Evolutionary conservation across 129 eudicot genomes (phyloP), one percentile per base, ranked within the genome.

Genomic region (Saposhnikovia divaricata): DNA sequence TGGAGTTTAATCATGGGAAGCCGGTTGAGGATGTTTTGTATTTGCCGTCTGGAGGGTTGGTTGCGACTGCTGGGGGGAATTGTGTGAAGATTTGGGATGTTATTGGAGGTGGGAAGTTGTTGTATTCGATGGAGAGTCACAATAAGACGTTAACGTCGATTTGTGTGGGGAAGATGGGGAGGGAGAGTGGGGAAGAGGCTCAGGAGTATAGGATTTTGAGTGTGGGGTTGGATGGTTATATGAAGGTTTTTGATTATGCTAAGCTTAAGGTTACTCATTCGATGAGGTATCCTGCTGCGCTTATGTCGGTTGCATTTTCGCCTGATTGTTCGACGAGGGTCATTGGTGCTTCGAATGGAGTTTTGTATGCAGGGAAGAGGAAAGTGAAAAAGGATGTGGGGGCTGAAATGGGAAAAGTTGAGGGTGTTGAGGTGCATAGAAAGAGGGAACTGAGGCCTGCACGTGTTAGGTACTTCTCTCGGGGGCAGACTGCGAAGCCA

Each of bases 31-130:
- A 85, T 86, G 98, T 92, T 6, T 59, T 92, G 61, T 90, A 90
- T 77, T 85, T 95, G 84, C 97, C 97, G 0, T 89, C 92, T 0
- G 98, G 98, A 16, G 97, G 98, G 10, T 45, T 95, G 37, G 69
- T 95, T 19, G 98, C 98, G 0, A 95, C 96, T 0, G 96, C 98
- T 0, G 97, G 98, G 59, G 96, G 98, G 7, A 92, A 90, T 81
- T 46, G 16, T 15, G 98, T 95, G 66, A 95, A 92, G 73, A 90
- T 95, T 46, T 95, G 98, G 98, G 98, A 95, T 84, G 85, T 95
- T 55, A 89, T 95, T 37, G 97, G 97, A 12, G 98, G 98, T 63
- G 97, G 98, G 55, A 95, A 86, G 86, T 72, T 90, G 83, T 27
- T 95, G 89, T 57, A 90, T 78, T 73, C 93, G 0, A 89, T 95